Evolutionary conservation across 2,329 filamentous ascomycete genomes (phyloP).

Genomic region (Microcyclosporella mali): DNA sequence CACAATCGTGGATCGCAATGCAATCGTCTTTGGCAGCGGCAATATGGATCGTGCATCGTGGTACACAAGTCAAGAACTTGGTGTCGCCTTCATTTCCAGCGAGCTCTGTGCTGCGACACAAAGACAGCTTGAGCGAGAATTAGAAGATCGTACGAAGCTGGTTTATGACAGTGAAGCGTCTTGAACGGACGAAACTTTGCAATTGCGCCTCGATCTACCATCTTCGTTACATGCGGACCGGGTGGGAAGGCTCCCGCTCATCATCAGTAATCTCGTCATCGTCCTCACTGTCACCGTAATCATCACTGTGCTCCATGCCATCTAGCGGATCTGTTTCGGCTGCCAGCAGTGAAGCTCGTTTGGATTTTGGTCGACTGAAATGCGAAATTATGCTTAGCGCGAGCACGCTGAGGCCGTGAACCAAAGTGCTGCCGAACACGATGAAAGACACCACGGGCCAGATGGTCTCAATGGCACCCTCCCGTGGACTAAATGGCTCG

Average conservation of each 20-base stretch:
- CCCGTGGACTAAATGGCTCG: slow-evolving; percentile 29
- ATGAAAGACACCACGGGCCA: slow-evolving; percentile 53
- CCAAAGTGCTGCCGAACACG: slow-evolving; percentile 48
- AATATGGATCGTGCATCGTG: slow-evolving; percentile 82
- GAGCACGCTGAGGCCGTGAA: slow-evolving; percentile 50
- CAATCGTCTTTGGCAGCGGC: slow-evolving; percentile 67
- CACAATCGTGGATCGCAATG: slow-evolving; percentile 62
- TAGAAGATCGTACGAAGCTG: slow-evolving; percentile 15
- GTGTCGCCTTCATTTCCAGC: slow-evolving; percentile 51
- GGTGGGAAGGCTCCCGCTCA: not conserved
- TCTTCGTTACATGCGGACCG: too few species aligned
- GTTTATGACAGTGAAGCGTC: slow-evolving; percentile 9
- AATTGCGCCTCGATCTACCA: too few species aligned
- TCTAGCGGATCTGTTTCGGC: slow-evolving; percentile 45
- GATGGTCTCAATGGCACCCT: slow-evolving; percentile 40
- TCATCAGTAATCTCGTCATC: not conserved
- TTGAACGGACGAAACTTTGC: too few species aligned
- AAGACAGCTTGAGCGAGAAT: slow-evolving; percentile 11
- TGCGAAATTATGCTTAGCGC: slow-evolving; percentile 46
- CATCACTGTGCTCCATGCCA: slow-evolving; percentile 46
- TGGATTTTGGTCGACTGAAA: slow-evolving; percentile 40
- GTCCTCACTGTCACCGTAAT: slow-evolving; percentile 29
- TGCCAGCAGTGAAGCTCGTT: slow-evolving; percentile 46
- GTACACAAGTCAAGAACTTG: slow-evolving; percentile 81
- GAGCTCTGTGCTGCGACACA: slow-evolving; percentile 31